phyloP scores from a whole-genome alignment of 257 asterid genomes.

The Fraxinus pennsylvanica region DNA sequence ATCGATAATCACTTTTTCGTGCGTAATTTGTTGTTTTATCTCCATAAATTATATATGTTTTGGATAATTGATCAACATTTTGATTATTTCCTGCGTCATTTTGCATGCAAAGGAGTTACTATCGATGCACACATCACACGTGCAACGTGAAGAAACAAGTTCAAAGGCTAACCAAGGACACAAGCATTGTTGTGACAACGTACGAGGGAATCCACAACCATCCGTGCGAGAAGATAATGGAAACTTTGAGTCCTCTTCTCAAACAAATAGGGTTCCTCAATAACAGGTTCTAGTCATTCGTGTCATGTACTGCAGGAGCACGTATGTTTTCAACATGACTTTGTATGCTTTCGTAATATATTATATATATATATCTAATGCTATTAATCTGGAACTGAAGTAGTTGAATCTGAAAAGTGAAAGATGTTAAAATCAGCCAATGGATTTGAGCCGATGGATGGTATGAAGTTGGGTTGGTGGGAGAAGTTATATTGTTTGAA shows the following conservation, averaged over 20 bases:
- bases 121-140: conserved; percentile 92
- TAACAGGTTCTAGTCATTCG: background rate
- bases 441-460: no score
- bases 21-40: background rate
- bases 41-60: background rate
- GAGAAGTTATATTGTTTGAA: no score
- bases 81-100: background rate
- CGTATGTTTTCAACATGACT: background rate
- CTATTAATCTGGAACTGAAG: no score
- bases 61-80: background rate
- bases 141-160: conserved; percentile 97
- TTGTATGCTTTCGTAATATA: background rate
- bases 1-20: background rate
- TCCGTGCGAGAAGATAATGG: conserved; percentile 92
- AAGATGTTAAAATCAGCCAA: no score
- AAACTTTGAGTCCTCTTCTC: conserved; percentile 82
- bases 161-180: conserved; percentile 82
- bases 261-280: conserved; percentile 84
- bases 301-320: background rate
- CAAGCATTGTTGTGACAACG: conserved; percentile 74
- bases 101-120: conserved; percentile 69
- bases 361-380: no score
- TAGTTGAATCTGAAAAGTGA: no score
- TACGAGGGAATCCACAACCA: conserved; percentile 93
- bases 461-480: no score